A percentile compares a stretch with the other conserved stretches of the same genome.
These are phyloP conservation scores for Cyberlindnera petersonii DNA, from an alignment of 805 yeast genomes.

Conservation along the genomic window DNA sequence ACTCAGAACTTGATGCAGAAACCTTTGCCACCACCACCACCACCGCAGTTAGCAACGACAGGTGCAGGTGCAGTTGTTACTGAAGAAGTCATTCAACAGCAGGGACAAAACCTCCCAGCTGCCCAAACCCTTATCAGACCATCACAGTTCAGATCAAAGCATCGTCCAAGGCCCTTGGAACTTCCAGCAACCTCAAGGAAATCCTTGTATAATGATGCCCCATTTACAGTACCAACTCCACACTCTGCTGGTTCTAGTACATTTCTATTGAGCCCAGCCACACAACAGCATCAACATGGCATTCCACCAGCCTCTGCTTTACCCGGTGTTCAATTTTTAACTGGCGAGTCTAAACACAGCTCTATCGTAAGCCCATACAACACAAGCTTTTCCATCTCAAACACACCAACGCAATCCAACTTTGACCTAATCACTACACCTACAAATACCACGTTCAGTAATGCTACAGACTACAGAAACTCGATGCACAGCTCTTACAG, in stretches of 20 bases:
- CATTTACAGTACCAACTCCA: slow-evolving; percentile 23
- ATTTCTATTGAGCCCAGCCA: slow-evolving; percentile 18
- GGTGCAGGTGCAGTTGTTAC: no score
- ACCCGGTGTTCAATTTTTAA: slow-evolving; percentile 21
- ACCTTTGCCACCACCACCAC: slow-evolving; percentile 6
- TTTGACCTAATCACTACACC: slow-evolving; percentile 15
- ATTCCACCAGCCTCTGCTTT: slow-evolving; percentile 13
- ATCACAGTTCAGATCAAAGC: slow-evolving; percentile 25
- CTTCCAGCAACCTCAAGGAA: slow-evolving; percentile 12
- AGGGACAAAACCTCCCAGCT: slow-evolving; percentile 12
- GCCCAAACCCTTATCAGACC: slow-evolving; percentile 21
- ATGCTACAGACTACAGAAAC: slow-evolving; percentile 8
- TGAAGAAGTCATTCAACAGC: slow-evolving; percentile 7
- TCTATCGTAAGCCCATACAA: slow-evolving; percentile 20
- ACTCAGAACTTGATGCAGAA: slow-evolving; percentile 1
- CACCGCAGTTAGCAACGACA: no score
- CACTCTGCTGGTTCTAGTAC: slow-evolving; percentile 19
- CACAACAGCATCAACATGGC: slow-evolving; percentile 9
- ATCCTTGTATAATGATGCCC: slow-evolving; percentile 20
- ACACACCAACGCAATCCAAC: slow-evolving; percentile 15
- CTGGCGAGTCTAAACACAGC: slow-evolving; percentile 8
- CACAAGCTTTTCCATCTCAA: slow-evolving; percentile 17
- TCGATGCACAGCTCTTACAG: slow-evolving; percentile 8
- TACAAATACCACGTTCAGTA: slow-evolving; percentile 10
- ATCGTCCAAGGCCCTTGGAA: slow-evolving; percentile 27